Conservation (phyloP, 2,329 filamentous ascomycete species). For the Helicocarpus griseus region DNA sequence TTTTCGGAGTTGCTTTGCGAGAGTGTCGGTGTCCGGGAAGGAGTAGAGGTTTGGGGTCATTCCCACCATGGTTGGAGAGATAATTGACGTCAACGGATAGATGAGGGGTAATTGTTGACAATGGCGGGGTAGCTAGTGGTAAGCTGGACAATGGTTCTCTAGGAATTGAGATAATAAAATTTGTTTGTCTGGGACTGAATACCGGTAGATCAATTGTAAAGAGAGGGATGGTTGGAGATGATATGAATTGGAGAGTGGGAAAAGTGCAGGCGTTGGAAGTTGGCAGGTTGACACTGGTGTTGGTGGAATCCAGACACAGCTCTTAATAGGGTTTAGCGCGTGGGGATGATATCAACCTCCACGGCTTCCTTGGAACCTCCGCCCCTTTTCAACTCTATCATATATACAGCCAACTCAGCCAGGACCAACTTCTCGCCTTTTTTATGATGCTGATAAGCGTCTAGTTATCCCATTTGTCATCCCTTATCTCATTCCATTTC, state of each 20-base stretch:
- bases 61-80: constrained; percentile 16
- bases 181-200: not conserved
- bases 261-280: not conserved
- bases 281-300: no score
- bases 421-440: no score
- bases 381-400: no score
- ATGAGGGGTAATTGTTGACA: not conserved
- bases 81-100: constrained; percentile 6
- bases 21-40: constrained; percentile 58
- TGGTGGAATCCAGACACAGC: no score
- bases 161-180: not conserved
- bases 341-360: no score
- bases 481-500: no score
- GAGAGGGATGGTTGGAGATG: not conserved
- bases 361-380: no score
- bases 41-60: constrained; percentile 59
- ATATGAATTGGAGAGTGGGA: not conserved
- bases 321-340: no score
- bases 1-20: constrained; percentile 67
- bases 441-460: no score
- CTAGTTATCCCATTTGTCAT: no score
- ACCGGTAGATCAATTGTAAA: not conserved
- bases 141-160: not conserved
- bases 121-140: not conserved
- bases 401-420: no score